phyloP scores from a whole-genome alignment of 2,329 filamentous ascomycete genomes.

The Stagonosporopsis chrysanthemi region DNA sequence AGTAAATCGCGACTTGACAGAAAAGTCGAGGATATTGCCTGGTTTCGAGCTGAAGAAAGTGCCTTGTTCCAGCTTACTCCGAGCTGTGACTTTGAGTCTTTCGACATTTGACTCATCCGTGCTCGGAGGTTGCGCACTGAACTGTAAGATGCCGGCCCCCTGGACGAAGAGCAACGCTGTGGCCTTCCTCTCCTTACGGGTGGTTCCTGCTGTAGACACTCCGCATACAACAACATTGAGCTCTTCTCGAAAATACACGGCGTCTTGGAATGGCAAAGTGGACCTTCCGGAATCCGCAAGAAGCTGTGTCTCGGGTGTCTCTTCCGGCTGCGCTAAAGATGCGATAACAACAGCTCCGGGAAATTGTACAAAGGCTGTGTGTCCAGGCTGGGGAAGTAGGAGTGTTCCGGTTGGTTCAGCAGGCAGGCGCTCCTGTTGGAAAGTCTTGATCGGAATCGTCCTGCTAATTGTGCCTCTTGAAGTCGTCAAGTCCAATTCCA shows the following conservation, averaged over 20 bases:
- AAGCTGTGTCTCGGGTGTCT: conserved; percentile 79
- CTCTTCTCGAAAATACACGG: conserved; percentile 74
- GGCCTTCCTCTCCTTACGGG: conserved; percentile 47
- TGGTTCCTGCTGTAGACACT: conserved; percentile 55
- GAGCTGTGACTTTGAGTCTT: conserved; percentile 70
- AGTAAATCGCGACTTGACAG: conserved; percentile 68
- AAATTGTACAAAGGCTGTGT: conserved; percentile 84
- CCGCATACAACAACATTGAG: conserved; percentile 60
- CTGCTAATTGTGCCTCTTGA: conserved; percentile 66
- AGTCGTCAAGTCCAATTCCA: conserved; percentile 72
- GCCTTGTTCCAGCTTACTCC: conserved; percentile 90
- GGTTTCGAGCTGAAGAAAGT: conserved; percentile 87
- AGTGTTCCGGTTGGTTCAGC: conserved; percentile 58
- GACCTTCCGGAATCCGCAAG: conserved; percentile 53
- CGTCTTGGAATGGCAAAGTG: conserved; percentile 77
- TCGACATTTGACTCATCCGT: conserved; percentile 60
- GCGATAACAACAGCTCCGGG: conserved; percentile 78
- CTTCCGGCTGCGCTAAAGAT: conserved; percentile 72
- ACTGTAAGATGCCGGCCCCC: conserved; percentile 64
- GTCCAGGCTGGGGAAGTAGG: conserved; percentile 77
- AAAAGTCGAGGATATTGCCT: conserved; percentile 88
- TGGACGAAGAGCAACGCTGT: conserved; percentile 63
- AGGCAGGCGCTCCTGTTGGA: conserved; percentile 51
- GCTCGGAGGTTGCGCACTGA: conserved; percentile 63
- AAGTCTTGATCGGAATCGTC: conserved; percentile 69